These are phyloP conservation scores for Dillenia turbinata DNA, from an alignment of 164 flowering plant genomes.

Conservation along the genomic window DNA sequence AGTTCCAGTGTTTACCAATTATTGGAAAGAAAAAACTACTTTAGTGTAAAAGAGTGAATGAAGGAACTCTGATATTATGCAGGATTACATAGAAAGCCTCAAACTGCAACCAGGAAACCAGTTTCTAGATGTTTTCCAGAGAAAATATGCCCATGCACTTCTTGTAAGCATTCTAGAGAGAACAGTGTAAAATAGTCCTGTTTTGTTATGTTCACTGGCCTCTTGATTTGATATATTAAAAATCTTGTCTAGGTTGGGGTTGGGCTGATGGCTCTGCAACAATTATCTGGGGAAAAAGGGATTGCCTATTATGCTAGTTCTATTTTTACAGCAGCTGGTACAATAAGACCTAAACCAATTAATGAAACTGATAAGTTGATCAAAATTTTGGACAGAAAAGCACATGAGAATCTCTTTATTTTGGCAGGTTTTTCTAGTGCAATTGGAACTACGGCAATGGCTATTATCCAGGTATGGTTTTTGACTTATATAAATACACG, in stretches of 20 bases:
- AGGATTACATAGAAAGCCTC: constrained; percentile 52
- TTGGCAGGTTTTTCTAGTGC: constrained; percentile 65
- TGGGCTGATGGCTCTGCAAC: constrained; percentile 67
- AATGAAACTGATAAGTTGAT: no score
- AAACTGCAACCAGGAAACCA: constrained; percentile 25
- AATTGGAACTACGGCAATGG: constrained; percentile 66
- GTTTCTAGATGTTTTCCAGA: constrained; percentile 46
- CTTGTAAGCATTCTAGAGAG: constrained; percentile 29
- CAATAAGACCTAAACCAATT: neutral
- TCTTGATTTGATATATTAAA: neutral
- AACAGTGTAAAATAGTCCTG: no score
- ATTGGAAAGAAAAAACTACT: no score
- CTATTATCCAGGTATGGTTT: constrained; percentile 48
- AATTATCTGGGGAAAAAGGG: constrained; percentile 57
- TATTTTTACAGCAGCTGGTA: constrained; percentile 62
- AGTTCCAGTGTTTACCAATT: no score
- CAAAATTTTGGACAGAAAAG: neutral
- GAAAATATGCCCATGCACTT: constrained; percentile 52
- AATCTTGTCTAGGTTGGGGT: constrained; percentile 49
- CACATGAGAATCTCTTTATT: neutral
- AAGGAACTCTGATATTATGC: neutral
- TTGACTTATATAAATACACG: no score
- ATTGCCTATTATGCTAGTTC: constrained; percentile 48
- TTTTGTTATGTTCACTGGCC: neutral
- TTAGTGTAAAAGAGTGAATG: no score